Base-by-base conservation (phyloP, 2,329 filamentous ascomycete genomes). In the Elsinoe perseae region DNA sequence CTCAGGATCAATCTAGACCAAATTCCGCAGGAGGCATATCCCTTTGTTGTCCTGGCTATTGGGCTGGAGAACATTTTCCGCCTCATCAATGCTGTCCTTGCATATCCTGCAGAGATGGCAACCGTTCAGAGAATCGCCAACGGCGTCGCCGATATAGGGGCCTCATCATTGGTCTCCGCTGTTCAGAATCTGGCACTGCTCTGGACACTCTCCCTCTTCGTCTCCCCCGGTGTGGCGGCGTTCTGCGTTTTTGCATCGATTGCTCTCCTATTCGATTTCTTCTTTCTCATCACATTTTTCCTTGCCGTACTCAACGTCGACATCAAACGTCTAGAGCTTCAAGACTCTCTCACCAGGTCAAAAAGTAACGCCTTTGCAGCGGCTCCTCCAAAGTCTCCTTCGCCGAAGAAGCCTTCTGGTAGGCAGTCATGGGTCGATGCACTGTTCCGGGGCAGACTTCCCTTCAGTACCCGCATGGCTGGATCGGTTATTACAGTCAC, bases 271-370 rank as follows among this genome's bases (percentile, higher is more conserved):
- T 85, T 91, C 63, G 87, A 92, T 68, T 86, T 87, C 60, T 83
- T 90, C 64, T 90, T 87, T 64, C 76, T 90, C 20, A 79, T 88
- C 6, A 91, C 87, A 0, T 91, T 90, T 70, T 91, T 92, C 65
- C 75, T 90, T 2, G 82, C 87, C 1, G 86, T 92, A 10, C 74
- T 92, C 21, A 90, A 86, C 64, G 83, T 92, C 42, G 87, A 92
- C 67, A 86, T 92, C 8, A 80, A 84, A 20, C 79, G 87, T 62
- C 82, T 86, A 57, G 87, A 92, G 70, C 77, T 92, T 0, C 82
- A 83, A 62, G 87, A 92, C 65, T 84, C 85, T 2, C 72, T 91
- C 8, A 81, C 73, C 34, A 73, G 30, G 65, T 70, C 40, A 54
- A 73, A 77, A 36, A 72, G 66, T 43, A 25, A 8, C 14, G 30